phyloP scores from a whole-genome alignment of 1,284 basidiomycete species.

The Boletus hoseneyae region DNA sequence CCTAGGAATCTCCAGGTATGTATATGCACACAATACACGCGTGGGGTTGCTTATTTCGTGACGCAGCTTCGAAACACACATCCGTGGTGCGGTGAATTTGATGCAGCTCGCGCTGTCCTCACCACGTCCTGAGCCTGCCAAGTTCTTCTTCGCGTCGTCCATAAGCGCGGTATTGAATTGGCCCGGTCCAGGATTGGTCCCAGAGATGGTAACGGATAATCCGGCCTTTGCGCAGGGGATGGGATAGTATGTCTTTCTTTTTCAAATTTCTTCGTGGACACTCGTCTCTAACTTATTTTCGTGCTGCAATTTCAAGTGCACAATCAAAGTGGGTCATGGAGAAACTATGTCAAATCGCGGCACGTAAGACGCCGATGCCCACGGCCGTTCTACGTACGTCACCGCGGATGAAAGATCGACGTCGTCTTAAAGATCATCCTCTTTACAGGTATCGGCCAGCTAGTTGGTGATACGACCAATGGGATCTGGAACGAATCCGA shows the following conservation, averaged over 20 bases:
- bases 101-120: slow-evolving; percentile 52
- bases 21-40: background rate
- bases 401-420: too few relatives aligned
- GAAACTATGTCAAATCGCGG: slow-evolving; percentile 46
- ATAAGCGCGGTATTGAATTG: slow-evolving; percentile 40
- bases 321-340: slow-evolving; percentile 60
- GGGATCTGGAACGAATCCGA: slow-evolving; percentile 64
- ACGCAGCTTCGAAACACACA: slow-evolving; percentile 35
- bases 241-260: slow-evolving; percentile 23
- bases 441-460: slow-evolving; percentile 43
- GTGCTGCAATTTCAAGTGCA: slow-evolving; percentile 5
- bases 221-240: slow-evolving; percentile 2
- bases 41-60: background rate
- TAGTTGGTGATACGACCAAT: slow-evolving; percentile 48
- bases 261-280: background rate
- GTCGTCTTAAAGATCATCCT: background rate
- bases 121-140: slow-evolving; percentile 34
- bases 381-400: slow-evolving; percentile 38
- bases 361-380: slow-evolving; percentile 29
- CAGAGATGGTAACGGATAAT: slow-evolving; percentile 38
- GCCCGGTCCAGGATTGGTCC: slow-evolving; percentile 26
- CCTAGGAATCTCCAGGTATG: slow-evolving; percentile 35
- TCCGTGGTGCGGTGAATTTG: slow-evolving; percentile 33
- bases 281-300: too few relatives aligned
- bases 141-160: slow-evolving; percentile 59